Conservation (phyloP, 805 yeast species). For the Hanseniaspora osmophila region DNA sequence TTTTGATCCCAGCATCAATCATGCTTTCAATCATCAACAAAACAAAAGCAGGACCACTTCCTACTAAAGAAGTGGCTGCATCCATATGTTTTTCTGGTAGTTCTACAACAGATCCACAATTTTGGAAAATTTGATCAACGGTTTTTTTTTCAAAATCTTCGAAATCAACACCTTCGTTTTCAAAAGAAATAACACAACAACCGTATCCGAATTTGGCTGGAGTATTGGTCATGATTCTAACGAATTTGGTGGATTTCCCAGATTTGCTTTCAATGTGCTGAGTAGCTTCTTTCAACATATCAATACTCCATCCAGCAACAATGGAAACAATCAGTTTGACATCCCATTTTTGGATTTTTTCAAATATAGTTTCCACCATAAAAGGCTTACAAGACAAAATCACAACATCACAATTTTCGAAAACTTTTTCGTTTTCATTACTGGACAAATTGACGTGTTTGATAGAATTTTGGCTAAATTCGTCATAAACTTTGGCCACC, state of each 20-base stretch:
- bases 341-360: slow-evolving; percentile 23
- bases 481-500: slow-evolving; percentile 34
- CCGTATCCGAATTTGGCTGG: slow-evolving; percentile 91
- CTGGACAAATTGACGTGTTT: slow-evolving; percentile 6
- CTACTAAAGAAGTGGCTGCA: slow-evolving; percentile 87
- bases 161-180: slow-evolving; percentile 35
- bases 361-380: slow-evolving; percentile 48
- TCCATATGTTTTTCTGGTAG: slow-evolving; percentile 89
- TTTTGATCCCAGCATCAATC: slow-evolving; percentile 85
- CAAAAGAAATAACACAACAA: slow-evolving; percentile 78
- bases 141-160: slow-evolving; percentile 42
- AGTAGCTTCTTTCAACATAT: slow-evolving; percentile 41
- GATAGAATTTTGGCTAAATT: slow-evolving; percentile 29
- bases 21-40: slow-evolving; percentile 79
- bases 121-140: slow-evolving; percentile 20
- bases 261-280: slow-evolving; percentile 12
- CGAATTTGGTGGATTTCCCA: slow-evolving; percentile 25
- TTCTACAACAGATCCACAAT: slow-evolving; percentile 24
- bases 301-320: slow-evolving; percentile 86
- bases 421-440: slow-evolving; percentile 39
- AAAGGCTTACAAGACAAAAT: slow-evolving; percentile 84
- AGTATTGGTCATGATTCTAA: slow-evolving; percentile 96
- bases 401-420: slow-evolving; percentile 50
- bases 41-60: slow-evolving; percentile 94
- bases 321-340: slow-evolving; percentile 61